A percentile compares a stretch with the other conserved stretches of the same genome.
Evolutionary conservation across 208 protist species (phyloP).

Genomic region (Leptomonas pyrrhocoris): DNA sequence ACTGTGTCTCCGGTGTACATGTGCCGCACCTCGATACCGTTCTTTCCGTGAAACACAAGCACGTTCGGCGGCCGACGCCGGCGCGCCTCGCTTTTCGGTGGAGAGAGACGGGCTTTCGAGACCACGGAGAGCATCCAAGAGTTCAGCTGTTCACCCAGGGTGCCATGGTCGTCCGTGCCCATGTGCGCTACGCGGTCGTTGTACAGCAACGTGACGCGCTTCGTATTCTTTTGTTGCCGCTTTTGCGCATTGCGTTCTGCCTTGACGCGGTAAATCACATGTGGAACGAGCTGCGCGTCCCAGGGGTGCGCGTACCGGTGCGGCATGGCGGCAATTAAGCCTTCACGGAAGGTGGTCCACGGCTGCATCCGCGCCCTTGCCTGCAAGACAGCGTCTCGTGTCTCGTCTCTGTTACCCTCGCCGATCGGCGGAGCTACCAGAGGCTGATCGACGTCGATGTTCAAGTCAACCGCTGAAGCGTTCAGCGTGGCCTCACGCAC

Average conservation of each 20-base stretch:
- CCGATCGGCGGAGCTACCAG: conserved; percentile 9
- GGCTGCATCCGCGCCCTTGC: conserved; percentile 53
- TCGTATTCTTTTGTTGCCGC: conserved; percentile 20
- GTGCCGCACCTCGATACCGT: conserved; percentile 87
- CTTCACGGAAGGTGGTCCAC: conserved; percentile 81
- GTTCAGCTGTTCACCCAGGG: conserved; percentile 60
- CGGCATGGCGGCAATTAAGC: conserved; percentile 77
- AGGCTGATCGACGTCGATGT: conserved; percentile 9
- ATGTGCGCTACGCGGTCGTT: conserved; percentile 71
- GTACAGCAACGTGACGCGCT: conserved; percentile 56
- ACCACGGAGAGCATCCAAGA: background rate
- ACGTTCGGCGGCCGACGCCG: conserved; percentile 54
- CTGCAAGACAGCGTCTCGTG: conserved; percentile 3
- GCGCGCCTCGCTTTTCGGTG: conserved; percentile 5
- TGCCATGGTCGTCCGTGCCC: conserved; percentile 74
- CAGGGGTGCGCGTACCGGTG: conserved; percentile 86
- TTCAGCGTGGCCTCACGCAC: conserved; percentile 42
- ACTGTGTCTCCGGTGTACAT: conserved; percentile 86
- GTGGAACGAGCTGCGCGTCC: conserved; percentile 71
- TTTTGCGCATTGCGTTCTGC: conserved; percentile 23
- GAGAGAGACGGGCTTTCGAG: conserved; percentile 2
- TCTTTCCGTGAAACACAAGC: conserved; percentile 81
- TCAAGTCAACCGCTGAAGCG: background rate
- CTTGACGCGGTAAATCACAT: conserved; percentile 74
- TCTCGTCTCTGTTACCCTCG: background rate